Conservation (phyloP, 352 stramenopile genomes). For the Pseudoperonospora humuli region DNA sequence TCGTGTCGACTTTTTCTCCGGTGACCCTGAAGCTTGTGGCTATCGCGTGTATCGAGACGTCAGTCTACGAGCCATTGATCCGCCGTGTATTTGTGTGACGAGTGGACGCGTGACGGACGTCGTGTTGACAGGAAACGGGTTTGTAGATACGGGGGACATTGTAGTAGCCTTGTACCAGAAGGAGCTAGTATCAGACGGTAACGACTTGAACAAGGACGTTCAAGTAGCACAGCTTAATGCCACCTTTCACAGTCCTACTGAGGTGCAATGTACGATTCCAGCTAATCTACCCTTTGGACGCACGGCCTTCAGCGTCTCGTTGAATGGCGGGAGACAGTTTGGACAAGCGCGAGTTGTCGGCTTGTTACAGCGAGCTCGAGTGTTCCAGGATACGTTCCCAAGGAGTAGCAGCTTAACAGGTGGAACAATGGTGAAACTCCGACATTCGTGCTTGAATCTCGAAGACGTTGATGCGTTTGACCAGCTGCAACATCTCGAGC, state of each 20-base stretch:
- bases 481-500: slow-evolving; percentile 39
- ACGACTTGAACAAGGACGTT: background rate
- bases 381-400: slow-evolving; percentile 28
- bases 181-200: slow-evolving; percentile 15
- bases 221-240: slow-evolving; percentile 44
- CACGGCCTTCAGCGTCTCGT: slow-evolving; percentile 42
- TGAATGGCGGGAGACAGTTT: slow-evolving; percentile 62
- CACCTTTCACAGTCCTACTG: slow-evolving; percentile 34
- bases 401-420: slow-evolving; percentile 37
- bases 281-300: slow-evolving; percentile 63
- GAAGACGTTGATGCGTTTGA: slow-evolving; percentile 37
- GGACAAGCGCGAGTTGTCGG: slow-evolving; percentile 28
- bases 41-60: slow-evolving; percentile 53
- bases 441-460: slow-evolving; percentile 23
- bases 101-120: slow-evolving; percentile 49
- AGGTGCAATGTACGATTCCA: slow-evolving; percentile 53
- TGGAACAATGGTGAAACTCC: slow-evolving; percentile 23
- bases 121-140: slow-evolving; percentile 42
- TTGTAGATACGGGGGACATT: slow-evolving; percentile 57
- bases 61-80: slow-evolving; percentile 34
- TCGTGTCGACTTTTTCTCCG: slow-evolving; percentile 36
- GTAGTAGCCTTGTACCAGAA: slow-evolving; percentile 41
- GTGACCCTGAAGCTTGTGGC: slow-evolving; percentile 31
- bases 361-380: slow-evolving; percentile 44
- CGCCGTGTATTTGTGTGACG: slow-evolving; percentile 48